A percentile compares a stretch with the other conserved stretches of the same genome.
Conservation (phyloP, 306 rosid species). For the Elaeagnus macrophylla region DNA sequence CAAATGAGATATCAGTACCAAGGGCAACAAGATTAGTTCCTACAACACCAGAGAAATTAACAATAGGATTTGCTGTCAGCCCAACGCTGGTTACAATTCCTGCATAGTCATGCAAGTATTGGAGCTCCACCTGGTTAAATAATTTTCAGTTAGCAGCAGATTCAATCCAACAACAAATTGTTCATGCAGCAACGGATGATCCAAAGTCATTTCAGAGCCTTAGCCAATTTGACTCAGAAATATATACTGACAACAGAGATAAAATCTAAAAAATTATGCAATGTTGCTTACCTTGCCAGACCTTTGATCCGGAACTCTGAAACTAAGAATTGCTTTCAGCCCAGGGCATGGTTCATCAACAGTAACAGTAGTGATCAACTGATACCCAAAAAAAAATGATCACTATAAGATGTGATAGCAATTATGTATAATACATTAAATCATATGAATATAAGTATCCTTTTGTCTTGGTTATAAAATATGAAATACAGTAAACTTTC, state of each 20-base stretch:
- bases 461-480: too few species aligned
- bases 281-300: constrained; percentile 71
- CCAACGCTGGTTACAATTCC: constrained; percentile 75
- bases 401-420: constrained; percentile 3
- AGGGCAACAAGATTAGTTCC: constrained; percentile 59
- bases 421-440: background rate
- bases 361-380: constrained; percentile 69
- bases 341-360: constrained; percentile 74
- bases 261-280: background rate
- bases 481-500: too few species aligned
- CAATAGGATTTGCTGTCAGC: constrained; percentile 73
- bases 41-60: constrained; percentile 68
- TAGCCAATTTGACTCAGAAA: background rate
- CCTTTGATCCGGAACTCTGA: constrained; percentile 80
- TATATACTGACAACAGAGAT: too few species aligned
- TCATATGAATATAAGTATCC: too few species aligned
- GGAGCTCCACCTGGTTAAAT: constrained; percentile 61
- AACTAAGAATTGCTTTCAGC: constrained; percentile 60
- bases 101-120: constrained; percentile 71
- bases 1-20: constrained; percentile 70
- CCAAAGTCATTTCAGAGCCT: background rate
- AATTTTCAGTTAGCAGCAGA: constrained; percentile 1
- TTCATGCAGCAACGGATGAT: background rate
- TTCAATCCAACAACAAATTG: background rate
- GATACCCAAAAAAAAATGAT: constrained; percentile 12